Percentiles rank a stretch among this genome's conserved stretches.
These are phyloP conservation scores for Leishmania martiniquensis DNA, from an alignment of 208 protist genomes.

Conservation along the genomic window DNA sequence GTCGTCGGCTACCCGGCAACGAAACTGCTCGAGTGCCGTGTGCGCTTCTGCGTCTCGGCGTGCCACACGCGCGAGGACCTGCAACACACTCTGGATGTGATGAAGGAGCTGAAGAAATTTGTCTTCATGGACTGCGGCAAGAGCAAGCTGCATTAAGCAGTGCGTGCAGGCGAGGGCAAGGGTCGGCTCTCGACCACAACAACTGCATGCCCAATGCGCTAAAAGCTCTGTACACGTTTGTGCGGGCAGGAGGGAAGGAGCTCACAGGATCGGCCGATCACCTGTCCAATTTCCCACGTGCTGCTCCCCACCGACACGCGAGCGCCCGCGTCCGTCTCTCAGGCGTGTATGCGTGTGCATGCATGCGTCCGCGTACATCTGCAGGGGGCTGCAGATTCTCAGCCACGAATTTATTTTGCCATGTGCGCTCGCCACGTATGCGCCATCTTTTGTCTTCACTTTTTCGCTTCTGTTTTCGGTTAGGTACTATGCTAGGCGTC, in stretches of 20 bases:
- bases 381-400: neutral
- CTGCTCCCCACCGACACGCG: neutral
- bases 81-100: constrained; percentile 89
- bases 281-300: neutral
- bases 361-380: neutral
- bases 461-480: constrained; percentile 7
- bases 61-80: constrained; percentile 95
- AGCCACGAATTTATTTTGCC: neutral
- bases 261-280: neutral
- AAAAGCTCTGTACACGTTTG: neutral
- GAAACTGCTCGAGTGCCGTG: constrained; percentile 89
- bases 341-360: neutral
- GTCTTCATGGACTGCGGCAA: constrained; percentile 77
- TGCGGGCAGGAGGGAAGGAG: neutral
- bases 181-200: too few species aligned
- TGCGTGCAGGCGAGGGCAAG: neutral
- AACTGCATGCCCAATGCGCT: too few species aligned
- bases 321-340: neutral
- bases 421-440: neutral
- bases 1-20: constrained; percentile 98
- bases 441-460: neutral
- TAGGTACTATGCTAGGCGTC: constrained; percentile 1
- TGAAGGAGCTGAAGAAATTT: constrained; percentile 78
- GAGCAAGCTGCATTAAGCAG: constrained; percentile 11
- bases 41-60: constrained; percentile 94